phyloP scores from a whole-genome alignment of 768 basidiomycete genomes.

The Leccinum pellstonianum region DNA sequence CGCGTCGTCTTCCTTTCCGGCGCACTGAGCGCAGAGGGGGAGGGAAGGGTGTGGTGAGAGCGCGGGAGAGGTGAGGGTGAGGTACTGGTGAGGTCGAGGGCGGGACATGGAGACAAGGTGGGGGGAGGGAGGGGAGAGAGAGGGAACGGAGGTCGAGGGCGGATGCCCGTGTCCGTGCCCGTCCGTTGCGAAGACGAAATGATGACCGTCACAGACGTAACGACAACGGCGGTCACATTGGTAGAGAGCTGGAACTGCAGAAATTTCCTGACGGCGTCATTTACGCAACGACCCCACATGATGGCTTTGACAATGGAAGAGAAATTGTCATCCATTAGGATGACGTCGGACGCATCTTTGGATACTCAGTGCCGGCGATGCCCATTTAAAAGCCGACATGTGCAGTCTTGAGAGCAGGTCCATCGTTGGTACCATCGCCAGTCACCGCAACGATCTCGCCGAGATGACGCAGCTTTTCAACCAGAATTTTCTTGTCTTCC shows the following conservation, averaged over 20 bases:
- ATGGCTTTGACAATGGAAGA: slow-evolving; percentile 95
- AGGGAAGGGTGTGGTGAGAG: too few species aligned
- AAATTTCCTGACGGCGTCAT: slow-evolving; percentile 97
- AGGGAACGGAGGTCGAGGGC: too few species aligned
- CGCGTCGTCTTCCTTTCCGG: too few species aligned
- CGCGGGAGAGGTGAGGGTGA: too few species aligned
- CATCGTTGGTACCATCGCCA: slow-evolving; percentile 98
- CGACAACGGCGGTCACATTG: slow-evolving; percentile 93
- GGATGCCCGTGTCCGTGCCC: too few species aligned
- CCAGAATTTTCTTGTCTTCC: slow-evolving; percentile 93
- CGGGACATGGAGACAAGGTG: too few species aligned
- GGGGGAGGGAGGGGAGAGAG: too few species aligned
- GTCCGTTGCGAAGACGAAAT: slow-evolving; percentile 44
- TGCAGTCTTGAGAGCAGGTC: slow-evolving; percentile 92
- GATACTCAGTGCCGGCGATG: slow-evolving; percentile 97
- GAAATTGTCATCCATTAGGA: slow-evolving; percentile 98
- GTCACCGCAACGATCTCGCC: slow-evolving; percentile 95
- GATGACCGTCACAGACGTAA: slow-evolving; percentile 90
- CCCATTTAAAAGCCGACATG: slow-evolving; percentile 98
- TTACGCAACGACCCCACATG: slow-evolving; percentile 99
- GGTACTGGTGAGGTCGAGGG: too few species aligned
- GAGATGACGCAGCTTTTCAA: slow-evolving; percentile 79
- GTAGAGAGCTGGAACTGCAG: slow-evolving; percentile 93
- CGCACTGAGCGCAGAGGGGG: too few species aligned
- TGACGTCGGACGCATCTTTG: slow-evolving; percentile 98